phyloP scores from a whole-genome alignment of 2,329 filamentous ascomycete species.

The Apiospora phragmitis region DNA sequence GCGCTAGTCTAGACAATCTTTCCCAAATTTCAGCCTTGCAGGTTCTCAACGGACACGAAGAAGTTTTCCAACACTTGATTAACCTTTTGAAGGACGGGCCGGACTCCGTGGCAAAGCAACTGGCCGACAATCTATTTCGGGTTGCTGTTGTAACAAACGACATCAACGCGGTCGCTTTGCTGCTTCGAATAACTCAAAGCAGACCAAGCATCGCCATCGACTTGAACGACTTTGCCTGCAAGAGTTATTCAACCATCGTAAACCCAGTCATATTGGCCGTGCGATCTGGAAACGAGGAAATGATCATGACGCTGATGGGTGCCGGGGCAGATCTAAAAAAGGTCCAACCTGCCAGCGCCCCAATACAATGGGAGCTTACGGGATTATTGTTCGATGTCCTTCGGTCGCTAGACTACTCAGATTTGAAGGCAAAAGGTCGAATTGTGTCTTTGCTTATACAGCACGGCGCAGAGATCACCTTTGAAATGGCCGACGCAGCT shows the following conservation, averaged over 20 bases:
- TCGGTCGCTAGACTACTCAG: fast-evolving
- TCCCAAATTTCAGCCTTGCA: neutral
- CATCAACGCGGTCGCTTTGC: neutral
- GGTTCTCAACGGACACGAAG: neutral
- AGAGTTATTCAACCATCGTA: no score
- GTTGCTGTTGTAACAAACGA: neutral
- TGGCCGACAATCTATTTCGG: neutral
- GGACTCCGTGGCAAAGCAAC: neutral
- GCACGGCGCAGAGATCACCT: neutral
- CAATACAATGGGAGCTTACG: no score
- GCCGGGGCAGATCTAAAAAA: neutral
- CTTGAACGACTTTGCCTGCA: neutral
- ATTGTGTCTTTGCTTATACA: neutral
- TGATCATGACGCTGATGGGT: neutral
- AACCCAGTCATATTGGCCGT: neutral
- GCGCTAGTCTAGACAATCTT: neutral
- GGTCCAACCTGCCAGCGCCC: no score
- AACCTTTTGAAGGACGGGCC: neutral
- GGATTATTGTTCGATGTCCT: neutral
- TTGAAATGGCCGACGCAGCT: fast-evolving
- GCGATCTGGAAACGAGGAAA: neutral
- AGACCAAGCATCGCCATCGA: neutral
- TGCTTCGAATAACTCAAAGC: neutral
- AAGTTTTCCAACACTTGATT: neutral
- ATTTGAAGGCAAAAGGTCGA: neutral